A percentile compares a stretch with the other conserved stretches of the same genome.
These are phyloP conservation scores for Vigna mungo DNA, from an alignment of 306 rosid genomes.

Conservation along the genomic window DNA sequence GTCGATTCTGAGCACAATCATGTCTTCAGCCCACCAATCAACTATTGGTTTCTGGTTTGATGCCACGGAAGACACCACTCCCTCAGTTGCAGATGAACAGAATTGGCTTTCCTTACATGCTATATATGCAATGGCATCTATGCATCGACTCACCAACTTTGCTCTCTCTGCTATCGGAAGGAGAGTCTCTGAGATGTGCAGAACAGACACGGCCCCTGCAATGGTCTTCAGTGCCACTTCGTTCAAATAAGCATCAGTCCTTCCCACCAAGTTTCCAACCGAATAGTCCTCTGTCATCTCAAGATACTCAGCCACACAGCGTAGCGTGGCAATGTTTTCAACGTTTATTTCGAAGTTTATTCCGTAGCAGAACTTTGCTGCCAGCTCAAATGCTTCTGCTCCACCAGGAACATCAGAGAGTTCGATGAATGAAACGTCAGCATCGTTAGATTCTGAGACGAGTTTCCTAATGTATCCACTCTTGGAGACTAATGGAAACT, in stretches of 20 bases:
- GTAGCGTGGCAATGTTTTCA: conserved; percentile 78
- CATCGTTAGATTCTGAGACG: conserved; percentile 74
- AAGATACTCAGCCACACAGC: conserved; percentile 90
- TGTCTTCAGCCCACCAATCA: conserved; percentile 99
- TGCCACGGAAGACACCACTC: conserved; percentile 50
- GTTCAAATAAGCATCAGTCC: conserved; percentile 79
- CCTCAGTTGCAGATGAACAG: conserved; percentile 53
- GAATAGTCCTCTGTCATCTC: conserved; percentile 93
- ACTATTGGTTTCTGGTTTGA: conserved; percentile 64
- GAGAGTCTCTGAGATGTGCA: conserved; percentile 70
- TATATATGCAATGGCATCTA: conserved; percentile 82
- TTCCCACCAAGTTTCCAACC: conserved; percentile 76
- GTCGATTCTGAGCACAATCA: conserved; percentile 89
- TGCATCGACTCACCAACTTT: conserved; percentile 77
- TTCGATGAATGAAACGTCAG: conserved; percentile 65
- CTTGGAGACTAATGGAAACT: conserved; percentile 93
- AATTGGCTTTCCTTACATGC: conserved; percentile 86
- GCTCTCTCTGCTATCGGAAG: conserved; percentile 78
- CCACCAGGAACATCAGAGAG: conserved; percentile 85
- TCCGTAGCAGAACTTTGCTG: conserved; percentile 97
- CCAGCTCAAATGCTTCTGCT: conserved; percentile 89
- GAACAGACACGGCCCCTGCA: conserved; percentile 74
- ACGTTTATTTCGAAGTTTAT: conserved; percentile 84
- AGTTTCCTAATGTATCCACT: conserved; percentile 82
- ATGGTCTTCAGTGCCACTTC: conserved; percentile 85